Percentiles rank a stretch among this genome's conserved stretches.
Evolutionary conservation across 495 filamentous ascomycete genomes (phyloP).

Genomic region (Aspergillus kassunensis): DNA sequence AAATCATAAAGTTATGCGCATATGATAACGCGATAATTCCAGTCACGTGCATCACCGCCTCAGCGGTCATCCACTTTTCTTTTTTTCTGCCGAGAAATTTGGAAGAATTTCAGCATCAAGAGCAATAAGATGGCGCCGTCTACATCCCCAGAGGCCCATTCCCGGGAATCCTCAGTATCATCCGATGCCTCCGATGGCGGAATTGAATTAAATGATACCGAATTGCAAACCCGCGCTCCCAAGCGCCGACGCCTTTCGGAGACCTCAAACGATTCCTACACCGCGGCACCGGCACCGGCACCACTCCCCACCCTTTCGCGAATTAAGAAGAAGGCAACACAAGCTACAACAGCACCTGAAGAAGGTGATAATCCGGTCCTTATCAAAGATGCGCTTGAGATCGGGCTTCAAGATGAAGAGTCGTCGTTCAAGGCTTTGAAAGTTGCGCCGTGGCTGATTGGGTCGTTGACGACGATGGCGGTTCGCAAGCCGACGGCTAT

Average conservation of each 20-base stretch:
- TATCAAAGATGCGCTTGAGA: constrained; percentile 43
- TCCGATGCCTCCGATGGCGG: constrained; percentile 20
- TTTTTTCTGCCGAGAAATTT: constrained; percentile 41
- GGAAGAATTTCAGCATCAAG: constrained; percentile 12
- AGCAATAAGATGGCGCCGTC: constrained; percentile 32
- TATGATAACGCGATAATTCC: no score
- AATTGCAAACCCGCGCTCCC: constrained; percentile 30
- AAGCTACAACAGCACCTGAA: constrained; percentile 14
- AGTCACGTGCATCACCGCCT: constrained; percentile 23
- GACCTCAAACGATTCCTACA: constrained; percentile 37
- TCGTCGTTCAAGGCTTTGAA: constrained; percentile 70
- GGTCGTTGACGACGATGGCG: constrained; percentile 77
- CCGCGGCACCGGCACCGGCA: constrained; percentile 33
- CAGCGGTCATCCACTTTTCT: constrained; percentile 20
- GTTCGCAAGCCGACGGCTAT: constrained; percentile 88
- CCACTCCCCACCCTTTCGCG: constrained; percentile 43
- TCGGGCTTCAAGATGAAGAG: constrained; percentile 38
- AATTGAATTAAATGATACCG: constrained; percentile 12
- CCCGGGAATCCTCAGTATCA: constrained; percentile 22
- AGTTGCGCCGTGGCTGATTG: constrained; percentile 85
- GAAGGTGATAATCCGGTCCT: constrained; percentile 34
- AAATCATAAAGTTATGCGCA: no score
- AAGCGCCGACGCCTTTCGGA: constrained; percentile 44
- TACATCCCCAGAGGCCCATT: constrained; percentile 19
- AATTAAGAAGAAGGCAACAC: constrained; percentile 42